These are phyloP conservation scores for Aureobasidium melanogenum DNA, from an alignment of 2,329 filamentous ascomycete species.

Conservation along the genomic window DNA sequence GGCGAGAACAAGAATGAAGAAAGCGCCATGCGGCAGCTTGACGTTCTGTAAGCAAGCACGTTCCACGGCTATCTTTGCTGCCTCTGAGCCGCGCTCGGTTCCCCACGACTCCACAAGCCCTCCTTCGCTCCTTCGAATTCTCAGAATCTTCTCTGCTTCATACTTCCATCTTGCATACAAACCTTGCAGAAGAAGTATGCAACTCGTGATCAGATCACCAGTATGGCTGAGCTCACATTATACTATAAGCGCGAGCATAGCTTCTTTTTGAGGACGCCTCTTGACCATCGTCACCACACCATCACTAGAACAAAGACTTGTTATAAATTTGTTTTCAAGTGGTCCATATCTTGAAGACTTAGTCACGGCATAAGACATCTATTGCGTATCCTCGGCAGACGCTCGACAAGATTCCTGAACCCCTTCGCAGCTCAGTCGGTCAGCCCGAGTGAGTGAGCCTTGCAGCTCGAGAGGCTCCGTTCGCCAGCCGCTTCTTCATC, in stretches of 20 bases:
- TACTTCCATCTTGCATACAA: not conserved
- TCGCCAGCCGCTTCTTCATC: not conserved
- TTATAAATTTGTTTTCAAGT: no score
- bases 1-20: no score
- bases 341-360: no score
- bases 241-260: no score
- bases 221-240: no score
- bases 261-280: no score
- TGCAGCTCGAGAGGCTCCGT: not conserved
- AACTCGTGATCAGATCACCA: not conserved
- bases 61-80: not conserved
- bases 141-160: not conserved
- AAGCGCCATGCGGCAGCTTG: no score
- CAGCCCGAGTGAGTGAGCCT: not conserved
- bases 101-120: not conserved
- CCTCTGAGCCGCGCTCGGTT: not conserved
- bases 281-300: no score
- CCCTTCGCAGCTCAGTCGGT: not conserved
- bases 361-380: no score
- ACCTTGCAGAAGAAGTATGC: not conserved
- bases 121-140: not conserved
- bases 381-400: no score
- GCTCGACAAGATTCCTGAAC: not conserved
- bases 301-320: no score
- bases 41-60: not conserved